Evolutionary conservation across 2,329 filamentous ascomycete genomes (phyloP).

Genomic region (Exophiala sideris): DNA sequence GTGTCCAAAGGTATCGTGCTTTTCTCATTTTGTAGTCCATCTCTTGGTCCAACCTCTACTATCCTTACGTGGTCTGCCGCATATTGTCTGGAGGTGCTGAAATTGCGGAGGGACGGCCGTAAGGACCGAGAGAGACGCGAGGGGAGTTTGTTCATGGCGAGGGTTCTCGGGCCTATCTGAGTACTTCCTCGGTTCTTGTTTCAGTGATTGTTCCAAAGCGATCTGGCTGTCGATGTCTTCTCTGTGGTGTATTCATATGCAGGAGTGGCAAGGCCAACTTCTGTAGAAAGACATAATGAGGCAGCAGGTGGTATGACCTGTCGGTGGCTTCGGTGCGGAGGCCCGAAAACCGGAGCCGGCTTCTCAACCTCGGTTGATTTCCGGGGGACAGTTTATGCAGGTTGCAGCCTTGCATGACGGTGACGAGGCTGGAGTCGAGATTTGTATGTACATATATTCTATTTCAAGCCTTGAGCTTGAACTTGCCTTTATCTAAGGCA

Average conservation of each 20-base stretch:
- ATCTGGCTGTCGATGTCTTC: no score
- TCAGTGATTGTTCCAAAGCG: no score
- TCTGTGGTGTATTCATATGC: no score
- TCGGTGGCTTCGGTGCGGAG: no score
- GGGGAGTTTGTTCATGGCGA: slow-evolving; percentile 11
- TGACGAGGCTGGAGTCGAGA: slow-evolving; percentile 1
- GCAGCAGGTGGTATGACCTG: background rate
- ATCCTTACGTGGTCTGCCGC: slow-evolving; percentile 50
- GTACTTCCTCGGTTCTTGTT: background rate
- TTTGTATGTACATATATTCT: background rate
- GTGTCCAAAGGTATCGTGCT: slow-evolving; percentile 46
- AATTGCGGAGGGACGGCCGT: slow-evolving; percentile 12
- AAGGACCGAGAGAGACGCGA: background rate
- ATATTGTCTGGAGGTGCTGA: slow-evolving; percentile 29
- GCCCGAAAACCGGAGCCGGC: no score
- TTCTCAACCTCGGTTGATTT: no score
- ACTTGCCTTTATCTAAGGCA: slow-evolving; percentile 26
- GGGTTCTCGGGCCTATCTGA: background rate
- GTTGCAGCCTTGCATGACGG: background rate
- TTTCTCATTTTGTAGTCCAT: slow-evolving; percentile 54
- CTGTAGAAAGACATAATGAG: background rate
- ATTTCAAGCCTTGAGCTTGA: slow-evolving; percentile 23
- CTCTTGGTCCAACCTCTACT: slow-evolving; percentile 53
- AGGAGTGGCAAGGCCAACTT: background rate
- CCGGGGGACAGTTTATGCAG: background rate